Conservation (phyloP, 176 grass and related monocot genomes). For the Rhynchospora breviuscula region DNA sequence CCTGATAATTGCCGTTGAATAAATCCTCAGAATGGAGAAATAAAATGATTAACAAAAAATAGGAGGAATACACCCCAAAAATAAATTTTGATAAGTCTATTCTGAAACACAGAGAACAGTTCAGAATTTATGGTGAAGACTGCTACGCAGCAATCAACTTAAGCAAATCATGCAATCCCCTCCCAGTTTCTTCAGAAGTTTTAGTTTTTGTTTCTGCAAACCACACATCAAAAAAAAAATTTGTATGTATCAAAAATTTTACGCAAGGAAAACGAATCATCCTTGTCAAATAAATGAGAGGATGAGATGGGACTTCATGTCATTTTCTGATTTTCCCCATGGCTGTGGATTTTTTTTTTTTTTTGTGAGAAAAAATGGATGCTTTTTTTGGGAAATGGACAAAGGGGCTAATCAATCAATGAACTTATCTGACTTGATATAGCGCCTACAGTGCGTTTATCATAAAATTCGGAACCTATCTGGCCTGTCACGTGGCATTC, state of each 20-base stretch:
- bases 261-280: not conserved
- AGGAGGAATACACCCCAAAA: too few relatives aligned
- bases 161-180: not conserved
- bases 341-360: not conserved
- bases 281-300: not conserved
- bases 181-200: not conserved
- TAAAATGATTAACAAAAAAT: not conserved
- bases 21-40: not conserved
- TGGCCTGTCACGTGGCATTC: not conserved
- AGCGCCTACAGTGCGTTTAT: not conserved
- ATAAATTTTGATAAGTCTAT: not conserved
- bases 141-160: not conserved
- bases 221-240: not conserved
- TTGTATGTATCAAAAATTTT: not conserved
- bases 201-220: not conserved
- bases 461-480: not conserved
- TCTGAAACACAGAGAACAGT: not conserved
- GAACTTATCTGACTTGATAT: not conserved
- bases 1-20: not conserved
- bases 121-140: not conserved
- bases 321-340: conserved; percentile 11
- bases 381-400: not conserved
- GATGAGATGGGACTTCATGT: not conserved
- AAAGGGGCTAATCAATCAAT: not conserved
- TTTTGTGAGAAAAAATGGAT: too few relatives aligned